Evolutionary conservation across 2,329 filamentous ascomycete species (phyloP).

Genomic region (Epicoccum sorghinum): DNA sequence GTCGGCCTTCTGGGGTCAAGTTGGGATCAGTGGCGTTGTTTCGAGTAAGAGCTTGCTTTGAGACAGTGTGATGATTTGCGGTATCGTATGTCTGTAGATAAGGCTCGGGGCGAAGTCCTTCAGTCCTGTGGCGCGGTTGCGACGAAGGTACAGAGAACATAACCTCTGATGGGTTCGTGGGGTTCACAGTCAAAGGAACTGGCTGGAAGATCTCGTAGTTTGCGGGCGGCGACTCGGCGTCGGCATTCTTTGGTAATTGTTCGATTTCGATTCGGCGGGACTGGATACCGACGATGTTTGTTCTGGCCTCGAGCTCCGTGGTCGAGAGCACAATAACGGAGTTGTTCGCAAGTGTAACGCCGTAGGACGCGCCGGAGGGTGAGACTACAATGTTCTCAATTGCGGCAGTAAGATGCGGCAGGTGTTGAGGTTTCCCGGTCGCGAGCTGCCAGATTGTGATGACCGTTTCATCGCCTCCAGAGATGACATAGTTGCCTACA

Average conservation of each 20-base stretch:
- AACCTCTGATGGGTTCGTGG: slow-evolving; percentile 48
- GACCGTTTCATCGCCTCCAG: slow-evolving; percentile 87
- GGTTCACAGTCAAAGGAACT: slow-evolving; percentile 50
- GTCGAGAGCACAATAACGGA: slow-evolving; percentile 90
- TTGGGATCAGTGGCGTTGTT: slow-evolving; percentile 87
- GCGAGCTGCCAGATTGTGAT: slow-evolving; percentile 93
- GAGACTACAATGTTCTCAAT: slow-evolving; percentile 88
- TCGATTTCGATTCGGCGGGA: slow-evolving; percentile 42
- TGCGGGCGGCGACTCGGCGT: slow-evolving; percentile 24
- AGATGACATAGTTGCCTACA: slow-evolving; percentile 88
- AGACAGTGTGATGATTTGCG: slow-evolving; percentile 75
- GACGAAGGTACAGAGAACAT: slow-evolving; percentile 60
- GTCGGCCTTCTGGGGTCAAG: slow-evolving; percentile 71
- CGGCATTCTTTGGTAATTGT: slow-evolving; percentile 32
- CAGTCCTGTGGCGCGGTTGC: slow-evolving; percentile 47
- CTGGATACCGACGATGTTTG: slow-evolving; percentile 85
- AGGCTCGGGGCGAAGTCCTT: slow-evolving; percentile 53
- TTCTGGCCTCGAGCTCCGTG: slow-evolving; percentile 81
- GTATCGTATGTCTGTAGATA: slow-evolving; percentile 87
- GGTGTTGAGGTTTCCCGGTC: slow-evolving; percentile 78
- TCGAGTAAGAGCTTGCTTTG: slow-evolving; percentile 86
- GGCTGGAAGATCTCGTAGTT: slow-evolving; percentile 30
- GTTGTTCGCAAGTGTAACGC: slow-evolving; percentile 87
- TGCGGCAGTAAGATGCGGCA: slow-evolving; percentile 87
- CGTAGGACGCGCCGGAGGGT: slow-evolving; percentile 78